Evolutionary conservation across 2,329 filamentous ascomycete species (phyloP), one percentile per base, ranked within the genome.

Genomic region (Ophiostoma populinum): DNA sequence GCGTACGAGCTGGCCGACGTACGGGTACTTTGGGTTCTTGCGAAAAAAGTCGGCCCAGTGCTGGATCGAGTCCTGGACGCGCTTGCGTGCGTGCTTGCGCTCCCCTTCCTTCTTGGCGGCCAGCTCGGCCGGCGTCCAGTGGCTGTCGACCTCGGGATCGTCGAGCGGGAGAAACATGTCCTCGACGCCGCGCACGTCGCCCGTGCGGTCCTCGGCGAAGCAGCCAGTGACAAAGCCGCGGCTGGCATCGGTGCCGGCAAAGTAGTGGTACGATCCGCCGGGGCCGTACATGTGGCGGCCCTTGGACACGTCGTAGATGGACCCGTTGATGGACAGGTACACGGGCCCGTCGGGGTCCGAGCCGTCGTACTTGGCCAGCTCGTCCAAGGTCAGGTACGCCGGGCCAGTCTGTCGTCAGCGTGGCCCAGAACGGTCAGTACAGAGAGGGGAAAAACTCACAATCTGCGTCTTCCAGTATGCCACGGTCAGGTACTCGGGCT

Each of bases 201-300:
- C 67, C 2, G 76, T 90, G 21, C 75, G 63, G 61, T 98, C 90
- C 43, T 83, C 77, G 25, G 70, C 61, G 59, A 98, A 98, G 55
- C 90, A 98, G 13, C 82, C 83, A 2, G 90, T 95, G 8, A 98
- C 75, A 55, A 85, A 98, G 15, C 77, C 83, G 32, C 90, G 77
- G 11, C 80, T 74, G 22, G 87, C 86, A 56, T 98, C 90, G 42
- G 67, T 67, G 41, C 87, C 90, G 0, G 85, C 72, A 55, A 98
- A 93, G 58, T 79, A 76, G 49, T 75, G 67, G 63, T 98, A 98
- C 24, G 73, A 74, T 5, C 86, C 90, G 19, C 83, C 85, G 0
- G 86, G 77, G 1, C 81, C 81, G 60, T 90, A 90, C 56, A 79
- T 61, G 54, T 67, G 55, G 46, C 70, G 63, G 36, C 74, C 75